Evolutionary conservation across 495 filamentous ascomycete species (phyloP).

Genomic region (Letharia lupina): DNA sequence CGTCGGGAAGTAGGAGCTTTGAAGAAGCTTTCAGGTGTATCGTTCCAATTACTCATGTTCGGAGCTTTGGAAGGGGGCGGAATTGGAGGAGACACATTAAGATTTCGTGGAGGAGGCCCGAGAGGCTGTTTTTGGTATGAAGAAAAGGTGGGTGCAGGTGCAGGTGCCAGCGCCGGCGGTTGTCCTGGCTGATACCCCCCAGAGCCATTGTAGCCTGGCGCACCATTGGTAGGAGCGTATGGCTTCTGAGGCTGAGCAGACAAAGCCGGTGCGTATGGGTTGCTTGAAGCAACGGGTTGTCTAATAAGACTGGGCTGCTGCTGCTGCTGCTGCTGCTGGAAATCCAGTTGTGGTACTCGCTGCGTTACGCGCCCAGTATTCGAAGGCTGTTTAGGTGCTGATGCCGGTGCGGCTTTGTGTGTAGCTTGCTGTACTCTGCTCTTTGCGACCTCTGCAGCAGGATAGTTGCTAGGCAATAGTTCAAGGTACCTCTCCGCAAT

Average conservation of each 20-base stretch:
- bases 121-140: conserved; percentile 32
- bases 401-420: conserved; percentile 50
- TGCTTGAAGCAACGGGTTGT: conserved; percentile 31
- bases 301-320: conserved; percentile 32
- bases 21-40: conserved; percentile 73
- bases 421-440: conserved; percentile 82
- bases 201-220: conserved; percentile 32
- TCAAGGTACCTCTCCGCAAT: conserved; percentile 87
- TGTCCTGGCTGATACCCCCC: conserved; percentile 45
- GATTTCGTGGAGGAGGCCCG: conserved; percentile 51
- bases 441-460: conserved; percentile 79
- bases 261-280: conserved; percentile 31
- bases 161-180: conserved; percentile 27
- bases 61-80: conserved; percentile 62
- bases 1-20: conserved; percentile 62
- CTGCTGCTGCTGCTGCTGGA: conserved; percentile 30
- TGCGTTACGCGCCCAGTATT: conserved; percentile 25
- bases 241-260: conserved; percentile 45
- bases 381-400: conserved; percentile 30
- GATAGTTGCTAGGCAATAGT: conserved; percentile 76
- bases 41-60: conserved; percentile 81
- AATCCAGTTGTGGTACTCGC: conserved; percentile 20
- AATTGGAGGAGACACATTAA: conserved; percentile 51
- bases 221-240: conserved; percentile 42
- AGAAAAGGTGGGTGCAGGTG: conserved; percentile 34